A percentile compares a stretch with the other conserved stretches of the same genome.
phyloP scores from a whole-genome alignment of 2,329 filamentous ascomycete genomes.

The Diaporthe caulivora region DNA sequence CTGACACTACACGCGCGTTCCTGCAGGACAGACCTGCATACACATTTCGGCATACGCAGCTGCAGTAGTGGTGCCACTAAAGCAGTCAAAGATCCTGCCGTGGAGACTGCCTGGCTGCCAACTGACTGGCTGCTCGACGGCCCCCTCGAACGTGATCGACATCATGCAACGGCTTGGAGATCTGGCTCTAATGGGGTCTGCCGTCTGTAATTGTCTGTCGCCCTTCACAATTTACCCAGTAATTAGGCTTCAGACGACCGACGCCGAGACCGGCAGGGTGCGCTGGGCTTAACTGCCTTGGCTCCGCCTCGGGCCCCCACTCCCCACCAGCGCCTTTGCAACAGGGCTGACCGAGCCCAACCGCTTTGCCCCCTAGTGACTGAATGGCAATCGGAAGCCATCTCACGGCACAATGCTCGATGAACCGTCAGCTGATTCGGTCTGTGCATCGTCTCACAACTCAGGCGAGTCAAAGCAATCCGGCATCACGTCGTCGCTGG shows the following conservation, averaged over 20 bases:
- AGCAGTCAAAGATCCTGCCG: constrained; percentile 27
- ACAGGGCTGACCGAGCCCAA: neutral
- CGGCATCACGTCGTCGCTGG: constrained; percentile 7
- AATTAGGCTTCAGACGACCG: constrained; percentile 13
- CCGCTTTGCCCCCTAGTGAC: neutral
- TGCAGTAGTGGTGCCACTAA: constrained; percentile 22
- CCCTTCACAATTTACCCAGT: neutral
- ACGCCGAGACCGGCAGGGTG: neutral
- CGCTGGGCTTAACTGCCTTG: constrained; percentile 8
- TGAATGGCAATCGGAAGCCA: neutral
- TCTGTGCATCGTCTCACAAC: constrained; percentile 25
- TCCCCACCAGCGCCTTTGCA: neutral
- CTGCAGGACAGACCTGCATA: constrained; percentile 30
- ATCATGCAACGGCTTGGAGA: neutral
- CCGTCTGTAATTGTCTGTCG: constrained; percentile 1
- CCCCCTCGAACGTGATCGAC: neutral
- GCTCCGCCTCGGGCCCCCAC: constrained; percentile 1
- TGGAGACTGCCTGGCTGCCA: too few species aligned
- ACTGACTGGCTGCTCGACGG: too few species aligned
- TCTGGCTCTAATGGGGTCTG: neutral
- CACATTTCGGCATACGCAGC: constrained; percentile 31
- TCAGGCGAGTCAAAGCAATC: constrained; percentile 8
- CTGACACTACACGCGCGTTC: constrained; percentile 29
- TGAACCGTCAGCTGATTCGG: constrained; percentile 22
- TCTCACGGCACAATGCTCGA: neutral